Evolutionary conservation across 345 rosid genomes (phyloP).

Genomic region (Lepidium africanum): DNA sequence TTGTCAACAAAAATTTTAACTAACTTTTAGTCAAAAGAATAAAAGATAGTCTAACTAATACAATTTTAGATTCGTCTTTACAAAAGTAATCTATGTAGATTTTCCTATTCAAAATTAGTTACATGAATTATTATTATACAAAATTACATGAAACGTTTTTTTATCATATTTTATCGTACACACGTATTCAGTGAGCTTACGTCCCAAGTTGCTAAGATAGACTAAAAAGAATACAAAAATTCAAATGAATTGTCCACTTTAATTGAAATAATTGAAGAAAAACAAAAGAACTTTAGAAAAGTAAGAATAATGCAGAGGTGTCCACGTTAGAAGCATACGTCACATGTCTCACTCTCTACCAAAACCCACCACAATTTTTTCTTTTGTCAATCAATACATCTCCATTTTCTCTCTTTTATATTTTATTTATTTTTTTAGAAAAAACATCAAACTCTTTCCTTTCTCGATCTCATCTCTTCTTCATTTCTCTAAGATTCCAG

Average conservation of each 20-base stretch:
- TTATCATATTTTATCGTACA: background rate
- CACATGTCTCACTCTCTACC: conserved; percentile 19
- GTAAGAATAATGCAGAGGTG: conserved; percentile 14
- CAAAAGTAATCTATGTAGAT: too few relatives aligned
- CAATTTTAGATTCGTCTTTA: too few relatives aligned
- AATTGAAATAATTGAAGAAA: background rate
- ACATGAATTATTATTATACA: too few relatives aligned
- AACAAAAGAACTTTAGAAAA: conserved; percentile 16
- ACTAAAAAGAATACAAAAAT: background rate
- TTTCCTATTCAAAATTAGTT: too few relatives aligned
- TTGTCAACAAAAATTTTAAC: too few relatives aligned
- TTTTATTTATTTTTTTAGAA: background rate
- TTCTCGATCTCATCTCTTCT: conserved; percentile 19
- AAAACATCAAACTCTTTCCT: background rate
- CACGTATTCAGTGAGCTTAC: background rate
- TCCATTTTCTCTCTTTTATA: background rate
- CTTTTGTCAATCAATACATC: conserved; percentile 1
- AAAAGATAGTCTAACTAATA: too few relatives aligned
- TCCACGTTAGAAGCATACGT: conserved; percentile 6
- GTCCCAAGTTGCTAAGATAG: background rate
- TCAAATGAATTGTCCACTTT: background rate
- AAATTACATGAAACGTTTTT: too few relatives aligned
- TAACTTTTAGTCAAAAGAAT: too few relatives aligned
- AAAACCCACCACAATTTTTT: conserved; percentile 19
- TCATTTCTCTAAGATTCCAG: conserved; percentile 5